Conservation (phyloP, 257 asterid species). For the Parsonsia alboflavescens region DNA sequence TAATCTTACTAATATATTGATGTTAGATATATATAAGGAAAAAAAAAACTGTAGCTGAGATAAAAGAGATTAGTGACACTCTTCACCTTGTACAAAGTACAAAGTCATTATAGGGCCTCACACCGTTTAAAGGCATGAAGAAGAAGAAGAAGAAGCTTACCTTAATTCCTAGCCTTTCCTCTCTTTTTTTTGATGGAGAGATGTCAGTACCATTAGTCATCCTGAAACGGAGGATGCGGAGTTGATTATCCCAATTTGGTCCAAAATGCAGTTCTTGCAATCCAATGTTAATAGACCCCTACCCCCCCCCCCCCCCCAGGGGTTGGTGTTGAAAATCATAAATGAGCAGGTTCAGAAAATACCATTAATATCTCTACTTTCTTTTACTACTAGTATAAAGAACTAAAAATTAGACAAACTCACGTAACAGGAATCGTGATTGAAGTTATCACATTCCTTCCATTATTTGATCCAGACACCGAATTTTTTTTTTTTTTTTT, state of each 20-base stretch:
- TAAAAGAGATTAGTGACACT: too few species aligned
- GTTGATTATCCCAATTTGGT: constrained; percentile 30
- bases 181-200: constrained; percentile 5
- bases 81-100: too few species aligned
- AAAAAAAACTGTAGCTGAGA: too few species aligned
- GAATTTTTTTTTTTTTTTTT: too few species aligned
- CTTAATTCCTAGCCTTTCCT: constrained; percentile 7
- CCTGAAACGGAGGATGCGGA: constrained; percentile 22
- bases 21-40: too few species aligned
- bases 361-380: background rate
- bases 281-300: constrained; percentile 27
- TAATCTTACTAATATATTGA: too few species aligned
- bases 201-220: constrained; percentile 21
- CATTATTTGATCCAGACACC: too few species aligned
- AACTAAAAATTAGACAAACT: too few species aligned
- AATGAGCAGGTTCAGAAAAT: constrained; percentile 12
- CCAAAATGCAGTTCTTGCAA: constrained; percentile 14
- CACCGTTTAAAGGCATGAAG: constrained; percentile 5
- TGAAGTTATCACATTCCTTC: too few species aligned
- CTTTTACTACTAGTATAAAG: too few species aligned
- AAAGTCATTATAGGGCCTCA: background rate
- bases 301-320: too few species aligned
- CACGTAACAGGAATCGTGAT: too few species aligned
- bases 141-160: constrained; percentile 5
- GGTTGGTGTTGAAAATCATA: constrained; percentile 19